Conservation (phyloP, 345 rosid genomes). For the Euphorbia pulcherrima region DNA sequence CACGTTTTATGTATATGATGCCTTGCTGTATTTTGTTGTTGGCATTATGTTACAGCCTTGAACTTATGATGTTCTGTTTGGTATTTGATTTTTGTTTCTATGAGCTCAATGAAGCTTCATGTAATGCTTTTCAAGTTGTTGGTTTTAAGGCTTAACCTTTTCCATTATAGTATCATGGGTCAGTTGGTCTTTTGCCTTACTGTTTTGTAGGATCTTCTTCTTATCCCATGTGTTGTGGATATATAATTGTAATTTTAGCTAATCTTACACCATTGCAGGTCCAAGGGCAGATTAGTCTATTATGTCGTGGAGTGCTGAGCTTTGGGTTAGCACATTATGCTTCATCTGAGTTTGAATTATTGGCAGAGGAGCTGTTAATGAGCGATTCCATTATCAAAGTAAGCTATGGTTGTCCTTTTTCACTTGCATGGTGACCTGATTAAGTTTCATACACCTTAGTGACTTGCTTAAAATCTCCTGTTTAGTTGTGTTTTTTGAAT, state of each 20-base stretch:
- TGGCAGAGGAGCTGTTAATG: slow-evolving; percentile 96
- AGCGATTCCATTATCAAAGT: slow-evolving; percentile 91
- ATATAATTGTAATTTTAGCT: slow-evolving; percentile 8
- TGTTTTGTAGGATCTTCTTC: background rate
- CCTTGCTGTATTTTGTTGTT: background rate
- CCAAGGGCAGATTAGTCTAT: slow-evolving; percentile 87
- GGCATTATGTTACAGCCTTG: background rate
- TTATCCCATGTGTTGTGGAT: background rate
- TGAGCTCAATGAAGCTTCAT: slow-evolving; percentile 1
- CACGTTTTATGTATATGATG: background rate
- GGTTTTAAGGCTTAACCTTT: background rate
- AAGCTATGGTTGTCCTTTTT: slow-evolving; percentile 13
- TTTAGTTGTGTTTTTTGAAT: background rate
- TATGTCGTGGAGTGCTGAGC: slow-evolving; percentile 71
- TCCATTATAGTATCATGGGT: slow-evolving; percentile 2
- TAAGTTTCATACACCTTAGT: background rate
- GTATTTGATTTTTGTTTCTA: background rate
- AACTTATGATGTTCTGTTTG: background rate
- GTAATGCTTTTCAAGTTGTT: background rate
- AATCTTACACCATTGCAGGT: slow-evolving; percentile 50
- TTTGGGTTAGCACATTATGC: slow-evolving; percentile 89
- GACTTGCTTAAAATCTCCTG: background rate
- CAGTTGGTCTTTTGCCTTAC: background rate
- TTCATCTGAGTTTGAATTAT: slow-evolving; percentile 87
- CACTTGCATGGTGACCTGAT: slow-evolving; percentile 8